Evolutionary conservation across 1,284 basidiomycete species (phyloP).

Genomic region (Trichosporon asahii): DNA sequence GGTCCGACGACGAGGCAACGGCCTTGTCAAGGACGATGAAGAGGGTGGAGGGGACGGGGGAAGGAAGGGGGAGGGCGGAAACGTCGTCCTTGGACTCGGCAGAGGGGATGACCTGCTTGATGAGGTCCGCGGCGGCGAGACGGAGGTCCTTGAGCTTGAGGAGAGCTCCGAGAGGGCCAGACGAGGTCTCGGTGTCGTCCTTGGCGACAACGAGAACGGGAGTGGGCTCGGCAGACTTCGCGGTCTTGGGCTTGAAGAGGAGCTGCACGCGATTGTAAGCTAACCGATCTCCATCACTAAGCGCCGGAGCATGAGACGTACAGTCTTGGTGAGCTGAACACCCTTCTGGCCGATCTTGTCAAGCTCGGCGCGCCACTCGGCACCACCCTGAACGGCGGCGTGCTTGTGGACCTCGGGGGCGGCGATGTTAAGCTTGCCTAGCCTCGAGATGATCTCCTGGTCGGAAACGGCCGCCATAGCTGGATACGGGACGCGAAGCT

Average conservation of each 20-base stretch:
- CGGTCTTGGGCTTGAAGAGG: conserved; percentile 60
- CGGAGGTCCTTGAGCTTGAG: conserved; percentile 85
- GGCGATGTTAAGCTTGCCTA: conserved; percentile 43
- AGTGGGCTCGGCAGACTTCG: conserved; percentile 76
- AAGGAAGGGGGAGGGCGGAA: conserved; percentile 69
- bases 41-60: conserved; percentile 69
- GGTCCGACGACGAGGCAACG: conserved; percentile 59
- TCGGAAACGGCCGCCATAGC: conserved; percentile 71
- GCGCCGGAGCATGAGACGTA: conserved; percentile 23
- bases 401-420: conserved; percentile 45
- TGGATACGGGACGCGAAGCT: conserved; percentile 25
- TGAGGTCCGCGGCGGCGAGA: conserved; percentile 80
- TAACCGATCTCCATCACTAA: not conserved
- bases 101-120: conserved; percentile 72
- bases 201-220: conserved; percentile 83
- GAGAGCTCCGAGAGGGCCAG: conserved; percentile 71
- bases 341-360: conserved; percentile 38
- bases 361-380: conserved; percentile 49
- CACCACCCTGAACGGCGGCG: conserved; percentile 41
- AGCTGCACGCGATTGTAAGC: conserved; percentile 30
- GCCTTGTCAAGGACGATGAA: conserved; percentile 73
- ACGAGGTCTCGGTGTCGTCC: conserved; percentile 73
- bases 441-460: conserved; percentile 58
- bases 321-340: conserved; percentile 46
- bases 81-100: conserved; percentile 79